Percentiles rank a stretch among this genome's conserved stretches.
phyloP scores from a whole-genome alignment of 345 rosid genomes.

The Salix brachista region DNA sequence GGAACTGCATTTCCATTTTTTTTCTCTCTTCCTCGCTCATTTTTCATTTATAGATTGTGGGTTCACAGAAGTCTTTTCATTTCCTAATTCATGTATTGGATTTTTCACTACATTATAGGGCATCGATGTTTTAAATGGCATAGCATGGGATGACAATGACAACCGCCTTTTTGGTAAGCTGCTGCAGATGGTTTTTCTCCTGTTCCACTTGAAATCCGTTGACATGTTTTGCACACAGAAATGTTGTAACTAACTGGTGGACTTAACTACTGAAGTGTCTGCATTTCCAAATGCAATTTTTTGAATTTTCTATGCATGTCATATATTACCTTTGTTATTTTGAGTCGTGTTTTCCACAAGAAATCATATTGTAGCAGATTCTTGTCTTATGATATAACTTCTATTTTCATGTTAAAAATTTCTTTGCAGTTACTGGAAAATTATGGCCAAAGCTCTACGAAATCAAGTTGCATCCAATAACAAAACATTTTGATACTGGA shows the following conservation, averaged over 20 bases:
- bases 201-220: background rate
- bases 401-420: background rate
- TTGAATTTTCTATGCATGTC: too few relatives aligned
- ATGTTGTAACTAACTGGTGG: too few relatives aligned
- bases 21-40: background rate
- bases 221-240: background rate
- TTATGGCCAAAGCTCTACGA: constrained; percentile 82
- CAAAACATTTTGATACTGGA: constrained; percentile 16
- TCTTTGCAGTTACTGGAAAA: constrained; percentile 77
- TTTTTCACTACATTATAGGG: constrained; percentile 31
- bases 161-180: constrained; percentile 70
- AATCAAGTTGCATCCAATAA: constrained; percentile 50
- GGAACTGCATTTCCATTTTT: background rate
- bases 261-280: too few relatives aligned
- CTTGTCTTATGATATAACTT: background rate
- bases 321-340: background rate
- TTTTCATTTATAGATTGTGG: background rate
- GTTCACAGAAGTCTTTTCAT: background rate
- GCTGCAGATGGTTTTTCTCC: background rate
- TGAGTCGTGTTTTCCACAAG: background rate
- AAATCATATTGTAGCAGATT: background rate
- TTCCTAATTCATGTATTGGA: constrained; percentile 6
- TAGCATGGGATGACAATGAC: constrained; percentile 74
- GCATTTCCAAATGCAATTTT: too few relatives aligned
- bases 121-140: constrained; percentile 91